A percentile compares a stretch with the other conserved stretches of the same genome.
Evolutionary conservation across 2,329 filamentous ascomycete genomes (phyloP).

Genomic region (Beauveria medogensis): DNA sequence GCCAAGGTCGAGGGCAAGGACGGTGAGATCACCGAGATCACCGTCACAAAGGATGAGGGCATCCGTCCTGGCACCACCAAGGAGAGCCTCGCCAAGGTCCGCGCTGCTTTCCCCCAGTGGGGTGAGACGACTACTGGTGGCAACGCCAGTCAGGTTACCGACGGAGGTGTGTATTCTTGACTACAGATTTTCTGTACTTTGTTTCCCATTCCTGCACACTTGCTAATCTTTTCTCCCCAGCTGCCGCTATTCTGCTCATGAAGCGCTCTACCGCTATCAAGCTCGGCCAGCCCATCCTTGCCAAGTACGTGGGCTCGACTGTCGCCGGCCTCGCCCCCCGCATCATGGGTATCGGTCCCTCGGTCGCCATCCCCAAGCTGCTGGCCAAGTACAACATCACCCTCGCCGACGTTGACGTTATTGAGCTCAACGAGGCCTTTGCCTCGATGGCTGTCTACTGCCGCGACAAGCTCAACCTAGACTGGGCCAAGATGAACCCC

Average conservation of each 20-base stretch:
- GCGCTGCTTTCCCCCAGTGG: constrained; percentile 83
- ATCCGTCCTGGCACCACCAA: constrained; percentile 83
- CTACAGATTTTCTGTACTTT: neutral
- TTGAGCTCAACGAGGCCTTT: constrained; percentile 97
- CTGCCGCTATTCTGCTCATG: constrained; percentile 85
- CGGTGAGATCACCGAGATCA: constrained; percentile 69
- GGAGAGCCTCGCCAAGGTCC: constrained; percentile 75
- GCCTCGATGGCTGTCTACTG: constrained; percentile 98
- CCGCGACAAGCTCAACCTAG: constrained; percentile 60
- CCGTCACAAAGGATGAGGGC: constrained; percentile 79
- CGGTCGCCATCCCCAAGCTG: constrained; percentile 71
- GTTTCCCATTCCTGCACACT: neutral
- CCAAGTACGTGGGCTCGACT: constrained; percentile 89
- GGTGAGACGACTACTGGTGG: constrained; percentile 82
- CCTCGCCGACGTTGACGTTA: constrained; percentile 76
- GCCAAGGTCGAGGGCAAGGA: constrained; percentile 78
- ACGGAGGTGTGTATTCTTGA: constrained; percentile 54
- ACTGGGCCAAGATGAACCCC: constrained; percentile 71
- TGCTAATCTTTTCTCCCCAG: constrained; percentile 29
- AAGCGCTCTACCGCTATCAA: constrained; percentile 82
- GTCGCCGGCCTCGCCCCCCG: constrained; percentile 83
- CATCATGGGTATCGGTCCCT: constrained; percentile 92
- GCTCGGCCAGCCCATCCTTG: constrained; percentile 83
- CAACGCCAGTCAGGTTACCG: constrained; percentile 91
- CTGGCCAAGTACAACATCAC: constrained; percentile 69